Percentiles rank a stretch among this genome's conserved stretches.
Evolutionary conservation across 345 rosid genomes (phyloP).

Genomic region (Balakata baccata): DNA sequence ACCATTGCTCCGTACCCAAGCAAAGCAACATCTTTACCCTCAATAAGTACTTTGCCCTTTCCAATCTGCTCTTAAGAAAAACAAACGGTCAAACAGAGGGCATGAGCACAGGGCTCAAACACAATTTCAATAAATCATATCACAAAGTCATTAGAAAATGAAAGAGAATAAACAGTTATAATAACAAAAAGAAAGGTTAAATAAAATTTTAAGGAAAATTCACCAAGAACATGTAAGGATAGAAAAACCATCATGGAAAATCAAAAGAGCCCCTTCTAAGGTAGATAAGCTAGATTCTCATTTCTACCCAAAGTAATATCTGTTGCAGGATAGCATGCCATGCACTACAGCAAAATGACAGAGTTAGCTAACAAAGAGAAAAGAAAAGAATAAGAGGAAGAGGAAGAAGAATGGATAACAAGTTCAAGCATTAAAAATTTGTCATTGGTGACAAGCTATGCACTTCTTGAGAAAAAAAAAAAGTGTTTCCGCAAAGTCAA

Average conservation of each 20-base stretch:
- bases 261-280: too few relatives aligned
- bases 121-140: background rate
- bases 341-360: too few relatives aligned
- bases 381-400: background rate
- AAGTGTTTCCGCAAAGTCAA: background rate
- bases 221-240: too few relatives aligned
- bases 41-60: slow-evolving; percentile 63
- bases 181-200: too few relatives aligned
- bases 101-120: too few relatives aligned
- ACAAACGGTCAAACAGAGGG: slow-evolving; percentile 11
- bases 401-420: background rate
- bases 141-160: background rate
- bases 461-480: background rate
- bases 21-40: slow-evolving; percentile 82
- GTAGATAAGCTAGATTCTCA: too few relatives aligned
- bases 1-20: slow-evolving; percentile 94
- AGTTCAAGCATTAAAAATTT: background rate
- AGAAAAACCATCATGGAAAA: too few relatives aligned
- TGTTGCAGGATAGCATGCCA: too few relatives aligned
- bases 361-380: too few relatives aligned
- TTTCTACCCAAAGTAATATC: too few relatives aligned
- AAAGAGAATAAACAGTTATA: too few relatives aligned
- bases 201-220: too few relatives aligned
- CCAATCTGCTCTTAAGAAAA: slow-evolving; percentile 61
- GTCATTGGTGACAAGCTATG: background rate